Base-by-base conservation (phyloP, 371 early-diverging fungal genomes). In the Mucor circinelloides region DNA sequence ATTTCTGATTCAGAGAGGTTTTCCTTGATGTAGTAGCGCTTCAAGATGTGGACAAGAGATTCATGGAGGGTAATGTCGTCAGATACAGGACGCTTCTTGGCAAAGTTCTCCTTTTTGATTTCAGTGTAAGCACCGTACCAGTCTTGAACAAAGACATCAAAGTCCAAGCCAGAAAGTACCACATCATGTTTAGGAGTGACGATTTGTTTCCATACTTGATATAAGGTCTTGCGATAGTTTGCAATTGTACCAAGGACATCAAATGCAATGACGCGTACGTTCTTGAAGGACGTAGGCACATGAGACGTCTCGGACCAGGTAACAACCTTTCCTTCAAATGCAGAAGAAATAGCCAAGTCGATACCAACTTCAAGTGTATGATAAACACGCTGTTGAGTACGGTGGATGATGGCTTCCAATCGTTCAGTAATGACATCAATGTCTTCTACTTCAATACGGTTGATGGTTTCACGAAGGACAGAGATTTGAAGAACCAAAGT, bases 251-350 rank as follows among this genome's bases (percentile, higher is more conserved):
- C 78, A 36, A 74, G 72, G 2, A 81, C 59, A 59, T 81, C 81
- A 60, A 76, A 78, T 23, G 76, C 78, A 64, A 81, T 64, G 5
- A 68, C 71, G 25, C 72, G 68, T 28, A 78, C 78, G 58, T 63
- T 59, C 42, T 65, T 68, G 67, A 81, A 81, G 1, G 76, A 68
- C 9, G 60, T 60, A 32, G 81, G 81, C 7, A 81, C 42, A 23
- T 68, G 58, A 19, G 76, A 52, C 2, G 75, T 71, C 64, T 81
- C 81, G 25, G 78, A 68, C 81, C 78, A 78, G 21, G 81, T 74
- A 13, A 78, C 65, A 6, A 73, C 68, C 67, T 81, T 81, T 55
- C 81, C 78, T 73, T 78, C 78, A 57, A 78, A 78, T 10, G 78
- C 78, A 63, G 75, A 66, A 9, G 70, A 57, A 21, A 81, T 68